Base-by-base conservation (phyloP, 306 rosid genomes). In the Lathyrus aphaca region DNA sequence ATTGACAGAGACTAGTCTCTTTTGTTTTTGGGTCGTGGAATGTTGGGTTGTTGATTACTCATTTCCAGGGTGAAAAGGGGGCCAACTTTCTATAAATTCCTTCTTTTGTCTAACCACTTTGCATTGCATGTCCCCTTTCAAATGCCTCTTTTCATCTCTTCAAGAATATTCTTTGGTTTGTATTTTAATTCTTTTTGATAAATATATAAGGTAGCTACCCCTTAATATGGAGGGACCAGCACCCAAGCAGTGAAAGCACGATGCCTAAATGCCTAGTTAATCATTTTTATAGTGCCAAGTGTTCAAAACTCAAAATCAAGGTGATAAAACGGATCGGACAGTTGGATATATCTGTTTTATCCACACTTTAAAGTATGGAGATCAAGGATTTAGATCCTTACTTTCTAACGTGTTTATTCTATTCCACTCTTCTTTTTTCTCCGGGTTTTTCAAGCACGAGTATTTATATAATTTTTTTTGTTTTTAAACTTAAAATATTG, bases 11-110 rank as follows among this genome's bases (percentile, higher is more conserved):
- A 84, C 84, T 65, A 48, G 70, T 65, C 81, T 49, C 60, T 13
- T 78, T 74, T 57, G 50, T 59, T 50, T 60, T 60, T 70, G 74
- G 75, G 79, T 68, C 15, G 56, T 74, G 80, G 68, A 62, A 58
- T 69, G 80, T 73, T 71, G 79, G 82, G 81, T 55, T 69, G 85
- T 59, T 71, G 71, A 80, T 75, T 79, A 74, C 80, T 74, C 71
- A 80, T 85, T 32, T 85, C 82, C 67, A 80, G 76, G 61, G 83
- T 57, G 76, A 78, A 88, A 86, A 86, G 91, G 77, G 86, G 77
- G 85, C 82, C 89, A 87, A 84, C 96, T 87, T 87, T 90, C 89
- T 77, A 82, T 77, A 81, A 73, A 82, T 85, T 87, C 84, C 72
- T 77, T 43, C 74, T 75, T 83, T 85, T 63, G 81, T 75, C 72